Base-by-base conservation (phyloP, 2,329 filamentous ascomycete species). In the Hymenoscyphus repandus region DNA sequence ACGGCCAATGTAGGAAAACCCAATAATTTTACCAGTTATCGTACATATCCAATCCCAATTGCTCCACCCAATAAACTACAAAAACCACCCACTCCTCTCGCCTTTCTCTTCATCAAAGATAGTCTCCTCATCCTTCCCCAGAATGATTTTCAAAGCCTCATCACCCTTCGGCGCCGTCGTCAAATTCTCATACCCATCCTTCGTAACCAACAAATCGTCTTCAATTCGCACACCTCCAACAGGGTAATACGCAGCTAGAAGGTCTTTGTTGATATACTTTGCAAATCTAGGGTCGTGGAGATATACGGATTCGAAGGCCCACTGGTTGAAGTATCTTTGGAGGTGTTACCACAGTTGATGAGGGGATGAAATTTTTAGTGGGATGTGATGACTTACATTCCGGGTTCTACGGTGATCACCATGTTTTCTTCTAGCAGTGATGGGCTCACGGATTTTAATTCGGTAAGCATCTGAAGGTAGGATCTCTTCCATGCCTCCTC, bases 161-260 rank as follows among this genome's bases (percentile, higher is more conserved):
- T 85, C 76, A 1, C 82, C 80, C 72, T 95, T 95, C 0, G 88
- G 87, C 30, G 86, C 86, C 1, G 78, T 77, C 1, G 90, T 95
- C 66, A 97, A 65, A 64, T 95, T 95, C 69, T 96, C 90, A 62
- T 82, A 83, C 0, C 91, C 90, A 20, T 79, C 73, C 54, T 85
- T 75, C 1, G 86, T 93, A 43, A 97, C 83, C 18, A 93, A 74
- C 36, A 97, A 78, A 66, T 92, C 88, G 64, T 97, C 90, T 71
- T 99, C 93, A 54, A 97, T 95, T 42, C 93, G 80, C 22, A 96
- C 90, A 32, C 93, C 93, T 13, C 92, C 93, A 1, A 97, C 85
- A 22, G 71, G 72, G 73, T 88, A 92, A 67, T 86, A 92, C 55
- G 72, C 73, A 53, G 83, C 80, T 44, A 93, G 69, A 5, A 85